A percentile compares a stretch with the other conserved stretches of the same genome.
These are phyloP conservation scores for Epichloe sylvatica DNA, from an alignment of 2,329 filamentous ascomycete species.

Conservation along the genomic window DNA sequence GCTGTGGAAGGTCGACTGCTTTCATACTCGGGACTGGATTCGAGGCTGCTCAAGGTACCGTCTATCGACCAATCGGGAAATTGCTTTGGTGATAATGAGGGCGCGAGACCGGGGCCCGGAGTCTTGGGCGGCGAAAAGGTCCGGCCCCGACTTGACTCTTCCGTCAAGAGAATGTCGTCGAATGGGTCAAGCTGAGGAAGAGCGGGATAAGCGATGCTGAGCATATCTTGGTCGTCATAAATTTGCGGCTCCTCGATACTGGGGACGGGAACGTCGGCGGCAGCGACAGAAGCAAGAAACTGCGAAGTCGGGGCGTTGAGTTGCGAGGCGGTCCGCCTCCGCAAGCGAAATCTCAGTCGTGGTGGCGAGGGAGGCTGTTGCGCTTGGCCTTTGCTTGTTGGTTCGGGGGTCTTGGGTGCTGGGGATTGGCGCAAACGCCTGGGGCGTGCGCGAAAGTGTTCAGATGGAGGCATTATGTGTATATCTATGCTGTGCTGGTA, in stretches of 20 bases:
- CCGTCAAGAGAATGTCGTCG: constrained; percentile 16
- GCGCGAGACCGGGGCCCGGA: constrained; percentile 34
- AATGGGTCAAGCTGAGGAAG: constrained; percentile 22
- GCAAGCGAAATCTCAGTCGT: constrained; percentile 40
- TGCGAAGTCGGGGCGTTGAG: constrained; percentile 47
- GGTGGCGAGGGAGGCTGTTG: constrained; percentile 36
- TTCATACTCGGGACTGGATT: constrained; percentile 45
- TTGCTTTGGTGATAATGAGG: constrained; percentile 29
- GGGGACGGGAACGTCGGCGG: constrained; percentile 49
- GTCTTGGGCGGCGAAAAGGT: constrained; percentile 45
- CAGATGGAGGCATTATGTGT: constrained; percentile 30
- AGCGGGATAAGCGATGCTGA: constrained; percentile 19
- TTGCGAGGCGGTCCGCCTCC: constrained; percentile 37
- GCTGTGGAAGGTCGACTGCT: constrained; percentile 47
- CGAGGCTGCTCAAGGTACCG: constrained; percentile 40
- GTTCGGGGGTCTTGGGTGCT: constrained; percentile 39
- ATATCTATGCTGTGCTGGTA: constrained; percentile 12
- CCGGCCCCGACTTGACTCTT: constrained; percentile 23
- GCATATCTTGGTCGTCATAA: constrained; percentile 29
- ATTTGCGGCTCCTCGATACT: constrained; percentile 46
- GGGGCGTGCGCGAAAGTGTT: constrained; percentile 31
- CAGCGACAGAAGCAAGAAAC: constrained; percentile 53
- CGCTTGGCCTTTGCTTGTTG: constrained; percentile 21
- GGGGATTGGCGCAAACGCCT: constrained; percentile 27
- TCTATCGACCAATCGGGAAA: constrained; percentile 48